A percentile compares a stretch with the other conserved stretches of the same genome.
These are phyloP conservation scores for Alternaria sp. DNA, from an alignment of 2,329 filamentous ascomycete species.

Conservation along the genomic window DNA sequence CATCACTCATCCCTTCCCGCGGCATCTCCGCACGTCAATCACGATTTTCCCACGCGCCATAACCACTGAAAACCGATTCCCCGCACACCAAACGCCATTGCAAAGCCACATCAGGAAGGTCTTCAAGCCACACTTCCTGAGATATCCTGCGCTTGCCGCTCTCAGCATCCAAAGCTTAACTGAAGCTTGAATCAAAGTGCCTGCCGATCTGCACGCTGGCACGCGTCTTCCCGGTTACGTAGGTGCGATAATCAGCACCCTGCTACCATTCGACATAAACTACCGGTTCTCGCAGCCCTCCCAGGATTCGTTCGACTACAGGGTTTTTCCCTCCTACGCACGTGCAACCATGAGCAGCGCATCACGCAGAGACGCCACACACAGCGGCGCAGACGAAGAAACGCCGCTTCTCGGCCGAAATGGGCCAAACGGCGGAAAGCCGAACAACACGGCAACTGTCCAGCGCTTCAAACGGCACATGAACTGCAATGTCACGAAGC, in stretches of 20 bases:
- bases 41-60: slow-evolving; percentile 23
- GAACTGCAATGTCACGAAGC: slow-evolving; percentile 63
- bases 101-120: slow-evolving; percentile 23
- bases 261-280: slow-evolving; percentile 22
- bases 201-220: slow-evolving; percentile 24
- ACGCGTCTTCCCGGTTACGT: slow-evolving; percentile 7
- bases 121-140: slow-evolving; percentile 10
- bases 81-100: slow-evolving; percentile 12
- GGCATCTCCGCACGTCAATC: slow-evolving; percentile 26
- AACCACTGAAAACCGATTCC: slow-evolving; percentile 8
- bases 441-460: slow-evolving; percentile 24
- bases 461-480: slow-evolving; percentile 46
- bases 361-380: slow-evolving; percentile 21
- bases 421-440: slow-evolving; percentile 28
- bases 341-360: slow-evolving; percentile 27
- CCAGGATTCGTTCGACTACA: slow-evolving; percentile 16
- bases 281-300: slow-evolving; percentile 14
- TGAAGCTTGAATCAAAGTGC: slow-evolving; percentile 38
- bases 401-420: slow-evolving; percentile 44
- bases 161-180: slow-evolving; percentile 29
- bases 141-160: slow-evolving; percentile 44
- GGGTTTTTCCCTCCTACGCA: slow-evolving; percentile 3
- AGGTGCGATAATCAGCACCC: slow-evolving; percentile 10
- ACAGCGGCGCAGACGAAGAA: slow-evolving; percentile 39
- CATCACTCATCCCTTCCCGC: slow-evolving; percentile 14